Conservation (phyloP, 495 filamentous ascomycete species). For the Bombardia bombarda region DNA sequence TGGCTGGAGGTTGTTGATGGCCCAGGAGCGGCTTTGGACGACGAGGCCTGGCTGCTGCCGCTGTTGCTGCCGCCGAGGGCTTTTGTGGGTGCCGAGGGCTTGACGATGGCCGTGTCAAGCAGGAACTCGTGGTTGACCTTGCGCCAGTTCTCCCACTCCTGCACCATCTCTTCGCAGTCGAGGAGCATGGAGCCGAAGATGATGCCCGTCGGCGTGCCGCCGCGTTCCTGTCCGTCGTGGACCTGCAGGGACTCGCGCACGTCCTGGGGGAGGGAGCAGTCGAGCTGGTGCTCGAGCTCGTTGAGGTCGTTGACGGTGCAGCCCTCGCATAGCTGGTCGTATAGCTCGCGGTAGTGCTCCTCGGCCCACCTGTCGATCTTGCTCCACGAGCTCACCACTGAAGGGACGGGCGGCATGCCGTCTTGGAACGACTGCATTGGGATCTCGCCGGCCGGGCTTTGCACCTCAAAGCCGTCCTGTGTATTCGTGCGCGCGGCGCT, state of each 20-base stretch:
- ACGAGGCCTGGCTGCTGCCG: conserved; percentile 43
- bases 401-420: conserved; percentile 81
- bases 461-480: conserved; percentile 53
- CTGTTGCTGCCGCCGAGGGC: conserved; percentile 52
- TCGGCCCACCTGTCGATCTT: conserved; percentile 93
- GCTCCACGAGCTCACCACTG: conserved; percentile 81
- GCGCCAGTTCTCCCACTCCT: conserved; percentile 97
- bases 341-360: conserved; percentile 88
- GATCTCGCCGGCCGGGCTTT: conserved; percentile 69
- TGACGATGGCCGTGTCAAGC: conserved; percentile 43
- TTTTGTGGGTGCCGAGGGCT: conserved; percentile 55
- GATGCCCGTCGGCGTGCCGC: conserved; percentile 82
- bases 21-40: conserved; percentile 30
- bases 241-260: conserved; percentile 83
- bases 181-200: conserved; percentile 92
- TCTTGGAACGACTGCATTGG: conserved; percentile 95
- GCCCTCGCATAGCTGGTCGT: conserved; percentile 85
- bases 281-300: conserved; percentile 91
- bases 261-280: conserved; percentile 89
- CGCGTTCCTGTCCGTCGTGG: conserved; percentile 94
- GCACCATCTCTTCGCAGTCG: conserved; percentile 96
- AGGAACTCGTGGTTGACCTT: conserved; percentile 86
- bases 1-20: conserved; percentile 36
- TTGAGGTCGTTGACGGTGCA: conserved; percentile 92
- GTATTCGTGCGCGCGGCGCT: conserved; percentile 53